These are phyloP conservation scores for Excoecaria agallocha DNA, from an alignment of 345 rosid species.

Conservation along the genomic window DNA sequence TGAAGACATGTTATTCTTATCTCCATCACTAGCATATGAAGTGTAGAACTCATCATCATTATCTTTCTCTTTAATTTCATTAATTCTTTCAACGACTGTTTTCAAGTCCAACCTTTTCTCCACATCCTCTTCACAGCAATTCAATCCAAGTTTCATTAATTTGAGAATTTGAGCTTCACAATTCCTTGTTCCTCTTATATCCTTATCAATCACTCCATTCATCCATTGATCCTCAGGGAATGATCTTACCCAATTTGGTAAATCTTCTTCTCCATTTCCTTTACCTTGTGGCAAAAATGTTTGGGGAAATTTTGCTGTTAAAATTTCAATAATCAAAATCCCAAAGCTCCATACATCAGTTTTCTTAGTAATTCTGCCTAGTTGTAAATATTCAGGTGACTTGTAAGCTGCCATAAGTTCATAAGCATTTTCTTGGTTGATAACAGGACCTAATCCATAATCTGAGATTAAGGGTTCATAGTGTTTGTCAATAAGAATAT, in stretches of 20 bases:
- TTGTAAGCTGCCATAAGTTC: constrained; percentile 85
- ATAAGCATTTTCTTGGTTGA: constrained; percentile 73
- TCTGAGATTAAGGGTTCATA: constrained; percentile 66
- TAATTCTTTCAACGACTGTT: constrained; percentile 58
- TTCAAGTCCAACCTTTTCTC: constrained; percentile 75
- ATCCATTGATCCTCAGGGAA: constrained; percentile 31
- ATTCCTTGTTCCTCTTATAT: constrained; percentile 37
- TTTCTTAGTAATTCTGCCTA: constrained; percentile 70
- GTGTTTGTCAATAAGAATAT: constrained; percentile 54
- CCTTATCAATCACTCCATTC: constrained; percentile 50
- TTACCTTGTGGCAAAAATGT: constrained; percentile 45
- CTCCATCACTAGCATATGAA: constrained; percentile 48
- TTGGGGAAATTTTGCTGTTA: constrained; percentile 62
- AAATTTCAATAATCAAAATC: constrained; percentile 65
- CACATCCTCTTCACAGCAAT: constrained; percentile 60
- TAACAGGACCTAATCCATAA: constrained; percentile 66
- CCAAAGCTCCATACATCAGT: constrained; percentile 89
- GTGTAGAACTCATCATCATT: constrained; percentile 61
- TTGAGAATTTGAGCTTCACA: constrained; percentile 48
- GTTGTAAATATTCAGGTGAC: constrained; percentile 70
- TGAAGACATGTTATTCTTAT: constrained; percentile 22
- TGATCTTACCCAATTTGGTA: constrained; percentile 53
- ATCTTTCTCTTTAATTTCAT: constrained; percentile 51
- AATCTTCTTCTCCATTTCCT: constrained; percentile 36
- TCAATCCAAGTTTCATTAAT: constrained; percentile 61